Evolutionary conservation across 169 alveolate genomes (phyloP).

Genomic region (Plasmodium coatneyi): DNA sequence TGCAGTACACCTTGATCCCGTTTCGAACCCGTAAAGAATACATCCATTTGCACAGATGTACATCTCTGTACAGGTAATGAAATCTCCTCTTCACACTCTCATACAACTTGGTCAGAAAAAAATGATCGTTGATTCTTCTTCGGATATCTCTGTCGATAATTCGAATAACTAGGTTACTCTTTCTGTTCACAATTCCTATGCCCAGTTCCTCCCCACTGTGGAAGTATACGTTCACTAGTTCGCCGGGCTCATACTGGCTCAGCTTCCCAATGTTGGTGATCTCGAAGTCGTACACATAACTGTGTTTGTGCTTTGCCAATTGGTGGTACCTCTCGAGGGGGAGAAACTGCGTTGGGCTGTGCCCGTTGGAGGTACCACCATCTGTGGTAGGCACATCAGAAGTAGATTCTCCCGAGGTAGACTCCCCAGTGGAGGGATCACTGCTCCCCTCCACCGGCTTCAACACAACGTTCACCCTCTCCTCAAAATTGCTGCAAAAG

Average conservation of each 20-base stretch:
- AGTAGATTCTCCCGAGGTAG: not conserved
- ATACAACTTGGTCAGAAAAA: conserved; percentile 22
- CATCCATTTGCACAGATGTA: conserved; percentile 20
- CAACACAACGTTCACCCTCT: conserved; percentile 30
- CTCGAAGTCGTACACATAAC: conserved; percentile 52
- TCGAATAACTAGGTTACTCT: conserved; percentile 31
- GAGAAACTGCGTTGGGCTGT: not conserved
- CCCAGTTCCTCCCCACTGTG: conserved; percentile 29
- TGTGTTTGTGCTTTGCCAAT: conserved; percentile 18
- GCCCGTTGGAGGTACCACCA: not conserved
- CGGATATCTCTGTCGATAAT: conserved; percentile 36
- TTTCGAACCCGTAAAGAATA: conserved; percentile 30
- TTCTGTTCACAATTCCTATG: conserved; percentile 41
- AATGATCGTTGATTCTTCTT: conserved; percentile 24
- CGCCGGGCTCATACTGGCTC: conserved; percentile 39
- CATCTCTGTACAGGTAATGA: conserved; percentile 18
- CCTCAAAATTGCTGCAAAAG: conserved; percentile 2
- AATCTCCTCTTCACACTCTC: conserved; percentile 68
- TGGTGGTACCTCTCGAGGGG: conserved; percentile 6
- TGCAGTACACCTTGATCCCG: conserved; percentile 12
- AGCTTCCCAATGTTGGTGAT: conserved; percentile 5
- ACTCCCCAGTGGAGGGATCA: not conserved
- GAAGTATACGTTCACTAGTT: conserved; percentile 34
- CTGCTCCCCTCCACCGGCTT: conserved; percentile 18
- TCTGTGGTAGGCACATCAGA: not conserved